Evolutionary conservation across 1,139 yeast species (phyloP), one percentile per base, ranked within the genome.

Genomic region (Lodderomyces margitis): DNA sequence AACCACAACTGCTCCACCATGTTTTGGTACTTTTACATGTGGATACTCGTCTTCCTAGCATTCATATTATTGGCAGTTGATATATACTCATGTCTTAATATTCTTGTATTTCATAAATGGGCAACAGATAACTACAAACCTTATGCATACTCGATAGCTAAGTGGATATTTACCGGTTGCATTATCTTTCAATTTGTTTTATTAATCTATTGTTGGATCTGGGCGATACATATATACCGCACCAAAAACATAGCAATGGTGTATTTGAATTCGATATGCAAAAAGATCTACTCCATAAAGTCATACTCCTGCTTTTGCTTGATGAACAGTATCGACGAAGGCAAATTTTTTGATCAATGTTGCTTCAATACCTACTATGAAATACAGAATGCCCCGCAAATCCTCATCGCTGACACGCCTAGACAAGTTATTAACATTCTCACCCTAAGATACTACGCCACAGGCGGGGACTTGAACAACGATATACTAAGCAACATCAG

Each of bases 141-240:
- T 74, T 46, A 80, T 75, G 66, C 73, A 55, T 57, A 83, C 75
- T 45, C 79, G 8, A 56, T 68, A 10, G 78, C 94, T 41, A 81
- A 86, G 57, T 85, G 95, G 89, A 68, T 88, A 12, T 88, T 87
- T 58, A 83, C 91, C 8, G 88, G 84, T 1, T 88, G 96, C 58
- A 88, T 88, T 47, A 74, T 88, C n/a, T 76, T 87, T 45, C 83
- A 92, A 19, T 70, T 86, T 42, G 64, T 77, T 6, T 66, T 86
- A 21, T 56, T 84, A 37, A 49, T 80, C 1, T 80, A 80, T 59
- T 86, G 82, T 45, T 69, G 78, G 61, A 51, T 79, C 5, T 68
- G 80, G 64, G 94, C 89, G 1, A 64, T 78, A 21, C 70, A 74
- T 39, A 73, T 83, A 14, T 80, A 72, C 51, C 65, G 75, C 38